Evolutionary conservation across 495 filamentous ascomycete species (phyloP).

Genomic region (Friedmanniomyces endolithicus): DNA sequence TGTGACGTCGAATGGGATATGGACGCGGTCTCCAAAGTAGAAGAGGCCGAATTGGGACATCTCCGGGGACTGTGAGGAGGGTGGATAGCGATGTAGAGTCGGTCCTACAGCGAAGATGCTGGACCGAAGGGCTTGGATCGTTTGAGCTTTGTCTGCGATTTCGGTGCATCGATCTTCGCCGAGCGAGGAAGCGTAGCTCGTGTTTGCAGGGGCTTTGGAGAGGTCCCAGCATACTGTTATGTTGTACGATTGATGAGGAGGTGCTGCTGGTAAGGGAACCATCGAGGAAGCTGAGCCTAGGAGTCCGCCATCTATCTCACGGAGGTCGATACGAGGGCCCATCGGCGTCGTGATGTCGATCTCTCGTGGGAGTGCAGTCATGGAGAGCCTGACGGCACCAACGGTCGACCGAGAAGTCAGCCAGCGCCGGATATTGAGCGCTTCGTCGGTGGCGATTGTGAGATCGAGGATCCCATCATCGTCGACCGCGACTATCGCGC

Average conservation of each 20-base stretch:
- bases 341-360: conserved; percentile 1
- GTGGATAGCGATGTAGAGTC: not conserved
- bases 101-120: not conserved
- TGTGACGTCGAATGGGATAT: not conserved
- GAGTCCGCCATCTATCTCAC: not conserved
- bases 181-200: not conserved
- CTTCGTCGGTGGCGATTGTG: not conserved
- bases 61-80: not conserved
- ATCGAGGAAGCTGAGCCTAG: not conserved
- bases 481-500: not conserved
- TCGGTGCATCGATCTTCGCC: not conserved
- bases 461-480: not conserved
- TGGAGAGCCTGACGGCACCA: not conserved
- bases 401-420: not conserved
- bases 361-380: not conserved
- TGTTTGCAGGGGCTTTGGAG: not conserved
- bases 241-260: not conserved
- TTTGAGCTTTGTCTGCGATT: not conserved
- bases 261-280: not conserved
- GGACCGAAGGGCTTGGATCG: not conserved
- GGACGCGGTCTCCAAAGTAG: not conserved
- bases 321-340: not conserved
- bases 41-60: not conserved
- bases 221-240: not conserved
- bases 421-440: not conserved